Evolutionary conservation across 768 basidiomycete genomes (phyloP), one percentile per base, ranked within the genome.

Genomic region (Kwoniella pini): DNA sequence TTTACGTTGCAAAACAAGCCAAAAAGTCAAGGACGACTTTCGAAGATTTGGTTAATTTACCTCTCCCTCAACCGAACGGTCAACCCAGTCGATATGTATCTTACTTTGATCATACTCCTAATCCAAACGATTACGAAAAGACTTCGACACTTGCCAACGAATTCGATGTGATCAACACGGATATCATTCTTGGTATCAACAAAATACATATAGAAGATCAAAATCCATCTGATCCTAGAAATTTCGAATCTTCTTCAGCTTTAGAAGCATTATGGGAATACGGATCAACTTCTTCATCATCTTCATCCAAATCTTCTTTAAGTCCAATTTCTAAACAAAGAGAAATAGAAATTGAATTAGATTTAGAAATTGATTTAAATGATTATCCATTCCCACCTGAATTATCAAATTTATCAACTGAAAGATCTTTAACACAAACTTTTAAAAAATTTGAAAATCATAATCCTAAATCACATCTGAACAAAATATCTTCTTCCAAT

Each of bases 211-310:
- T 54, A 19, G 53, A 42, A 42, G 53, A 54, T 43, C 13, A 36
- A 22, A 26, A 17, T 3, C 21, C 4, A 11, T 24, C 38, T 12
- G 19, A 22, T 27, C 17, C 31, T 4, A 19, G 19, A 30, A 31
- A 43, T n/a, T 46, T 46, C 22, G 59, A 54, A 22, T 33, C 22
- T 21, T 61, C 39, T n/a, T 48, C 59, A 11, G 59, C 59, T 19
- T 44, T 61, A 12, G 59, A 61, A 45, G 59, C 59, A 21, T 40
- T 61, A 31, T 61, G 59, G 59, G 59, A 61, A 31, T 61, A 61
- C 53, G 59, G 59, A 6, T 54, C 51, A 12, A 12, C 26, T 21
- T 17, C 48, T 31, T 50, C 48, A 19, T 50, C 48, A n/a, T 30
- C 13, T 9, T 50, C 48, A 17, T 50, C 48, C 4, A 27, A 42